Conservation (phyloP, 805 yeast species). For the Kazachstania africana region DNA sequence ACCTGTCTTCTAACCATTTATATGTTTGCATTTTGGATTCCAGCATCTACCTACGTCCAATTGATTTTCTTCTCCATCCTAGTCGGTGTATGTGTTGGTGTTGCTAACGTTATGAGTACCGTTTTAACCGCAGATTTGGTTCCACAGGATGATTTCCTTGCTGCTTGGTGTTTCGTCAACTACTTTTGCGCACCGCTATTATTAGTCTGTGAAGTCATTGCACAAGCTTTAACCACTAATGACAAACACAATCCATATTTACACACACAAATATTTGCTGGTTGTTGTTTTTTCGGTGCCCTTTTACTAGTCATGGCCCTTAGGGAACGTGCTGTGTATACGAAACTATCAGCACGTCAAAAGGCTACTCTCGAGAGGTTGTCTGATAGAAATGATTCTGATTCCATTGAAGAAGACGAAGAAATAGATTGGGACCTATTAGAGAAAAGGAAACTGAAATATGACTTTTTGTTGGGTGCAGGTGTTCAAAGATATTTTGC, state of each 20-base stretch:
- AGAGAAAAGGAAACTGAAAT: slow-evolving; percentile 9
- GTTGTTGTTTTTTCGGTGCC: slow-evolving; percentile 35
- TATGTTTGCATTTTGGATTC: slow-evolving; percentile 39
- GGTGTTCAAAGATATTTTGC: slow-evolving; percentile 12
- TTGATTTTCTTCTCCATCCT: slow-evolving; percentile 33
- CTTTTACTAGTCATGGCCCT: slow-evolving; percentile 33
- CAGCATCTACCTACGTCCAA: slow-evolving; percentile 30
- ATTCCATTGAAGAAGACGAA: slow-evolving; percentile 1
- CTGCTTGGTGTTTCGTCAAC: slow-evolving; percentile 30
- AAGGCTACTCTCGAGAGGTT: slow-evolving; percentile 3
- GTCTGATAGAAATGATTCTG: slow-evolving; percentile 4
- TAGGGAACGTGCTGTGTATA: slow-evolving; percentile 40
- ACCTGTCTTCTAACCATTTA: slow-evolving; percentile 29
- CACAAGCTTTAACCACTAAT: slow-evolving; percentile 34
- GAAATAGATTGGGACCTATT: slow-evolving; percentile 4
- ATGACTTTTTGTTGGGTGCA: slow-evolving; percentile 10
- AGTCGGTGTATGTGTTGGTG: slow-evolving; percentile 36
- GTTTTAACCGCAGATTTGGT: slow-evolving; percentile 33
- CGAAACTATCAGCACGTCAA: slow-evolving; percentile 23
- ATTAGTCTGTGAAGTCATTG: slow-evolving; percentile 43
- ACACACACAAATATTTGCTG: slow-evolving; percentile 51
- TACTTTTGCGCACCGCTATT: slow-evolving; percentile 23
- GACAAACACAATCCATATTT: slow-evolving; percentile 34
- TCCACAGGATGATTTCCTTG: slow-evolving; percentile 27
- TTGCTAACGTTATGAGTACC: slow-evolving; percentile 32